Base-by-base conservation (phyloP, 345 rosid species). In the Sonneratia alba region DNA sequence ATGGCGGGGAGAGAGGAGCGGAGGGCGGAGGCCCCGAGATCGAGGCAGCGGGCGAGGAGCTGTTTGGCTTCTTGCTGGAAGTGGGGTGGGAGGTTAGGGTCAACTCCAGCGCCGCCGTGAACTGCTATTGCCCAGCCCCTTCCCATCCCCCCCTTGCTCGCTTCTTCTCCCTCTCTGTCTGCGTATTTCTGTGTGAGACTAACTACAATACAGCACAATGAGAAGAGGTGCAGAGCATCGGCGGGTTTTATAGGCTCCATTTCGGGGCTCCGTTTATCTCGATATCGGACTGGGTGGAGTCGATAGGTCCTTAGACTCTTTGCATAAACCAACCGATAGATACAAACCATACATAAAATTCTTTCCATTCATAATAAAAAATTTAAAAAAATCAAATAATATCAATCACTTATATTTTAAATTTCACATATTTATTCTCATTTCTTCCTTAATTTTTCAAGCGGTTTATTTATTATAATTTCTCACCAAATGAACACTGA, bases 91-190 rank as follows among this genome's bases (percentile, higher is more conserved):
- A 94, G 96, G 77, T 89, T 90, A 0, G 99, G 97, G 83, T 94
- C 99, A 22, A 94, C 85, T 36, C 97, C 99, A 32, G 99, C 97
- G 81, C 99, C 99, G 19, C 99, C 99, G 69, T 94, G 99, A 84
- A 94, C 90, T 32, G 99, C 99, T 18, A 94, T 94, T 63, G 99
- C 99, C 97, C 99, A 91, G 13, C 82, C 85, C 42, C 88, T 96
- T 92, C 92, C 90, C 61, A 24, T 43, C 9, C 51, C 9, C 47
- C 16, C 59, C 61, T 14, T 36, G 9, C 27, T 37, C 8, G 51
- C 75, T 13, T 49, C 62, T 48, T 51, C 51, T 40, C 9, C 16
- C 66, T 38, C 19, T 40, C 43, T 27, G 66, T 24, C 6, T 16
- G 14, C 16, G 37, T 9, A 7, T 8, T 16, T 19, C 43, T 51